These are phyloP conservation scores for Fonsecaea multimorphosa DNA, from an alignment of 2,329 filamentous ascomycete species.

Conservation along the genomic window DNA sequence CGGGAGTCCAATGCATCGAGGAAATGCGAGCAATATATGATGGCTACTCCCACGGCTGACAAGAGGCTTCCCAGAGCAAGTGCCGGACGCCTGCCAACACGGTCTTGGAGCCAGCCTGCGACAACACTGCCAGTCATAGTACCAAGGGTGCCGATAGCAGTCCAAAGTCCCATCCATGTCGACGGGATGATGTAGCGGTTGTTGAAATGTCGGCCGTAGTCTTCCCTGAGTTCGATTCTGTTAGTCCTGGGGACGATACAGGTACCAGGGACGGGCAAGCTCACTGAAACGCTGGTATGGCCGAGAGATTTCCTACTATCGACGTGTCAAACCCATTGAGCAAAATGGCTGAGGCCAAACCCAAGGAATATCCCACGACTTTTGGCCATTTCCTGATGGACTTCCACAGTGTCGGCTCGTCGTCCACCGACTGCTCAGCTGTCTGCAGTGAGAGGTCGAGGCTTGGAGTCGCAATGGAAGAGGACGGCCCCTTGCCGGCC, in stretches of 20 bases:
- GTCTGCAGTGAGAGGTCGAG: slow-evolving; percentile 14
- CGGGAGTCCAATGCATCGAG: slow-evolving; percentile 40
- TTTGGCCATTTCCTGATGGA: slow-evolving; percentile 34
- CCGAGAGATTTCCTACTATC: slow-evolving; percentile 43
- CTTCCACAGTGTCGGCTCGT: slow-evolving; percentile 23
- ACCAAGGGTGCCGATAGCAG: slow-evolving; percentile 49
- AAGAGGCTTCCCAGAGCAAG: slow-evolving; percentile 48
- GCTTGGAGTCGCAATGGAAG: slow-evolving; percentile 2
- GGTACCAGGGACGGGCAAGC: not conserved
- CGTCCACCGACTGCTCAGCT: slow-evolving; percentile 12
- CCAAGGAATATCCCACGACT: slow-evolving; percentile 28
- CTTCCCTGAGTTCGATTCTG: slow-evolving; percentile 22
- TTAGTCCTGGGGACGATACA: not conserved
- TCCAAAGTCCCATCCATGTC: slow-evolving; percentile 55
- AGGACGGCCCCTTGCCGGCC: slow-evolving; percentile 7
- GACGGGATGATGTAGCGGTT: slow-evolving; percentile 50
- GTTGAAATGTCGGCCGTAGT: slow-evolving; percentile 46
- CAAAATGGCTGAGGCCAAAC: slow-evolving; percentile 39
- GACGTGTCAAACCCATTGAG: slow-evolving; percentile 45
- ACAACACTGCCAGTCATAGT: slow-evolving; percentile 48
- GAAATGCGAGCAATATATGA: slow-evolving; percentile 46
- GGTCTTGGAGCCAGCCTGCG: slow-evolving; percentile 52
- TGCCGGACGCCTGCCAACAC: slow-evolving; percentile 47
- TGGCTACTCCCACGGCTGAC: slow-evolving; percentile 48
- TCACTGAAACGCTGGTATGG: slow-evolving; percentile 42